Conservation (phyloP, 441 rosid genomes). For the Bruguiera hainesii region DNA sequence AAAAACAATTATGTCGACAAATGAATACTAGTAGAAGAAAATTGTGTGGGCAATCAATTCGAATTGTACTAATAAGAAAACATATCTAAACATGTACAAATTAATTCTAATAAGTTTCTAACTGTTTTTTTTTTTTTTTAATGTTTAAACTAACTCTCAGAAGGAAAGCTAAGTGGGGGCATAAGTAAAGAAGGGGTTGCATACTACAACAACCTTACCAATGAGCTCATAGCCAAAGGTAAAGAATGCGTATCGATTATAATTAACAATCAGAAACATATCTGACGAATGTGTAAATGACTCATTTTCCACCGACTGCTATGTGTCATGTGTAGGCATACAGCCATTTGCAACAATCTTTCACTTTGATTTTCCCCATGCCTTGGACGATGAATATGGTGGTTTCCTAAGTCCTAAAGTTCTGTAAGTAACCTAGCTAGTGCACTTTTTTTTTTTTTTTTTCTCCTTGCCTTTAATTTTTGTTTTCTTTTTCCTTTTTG, state of each 20-base stretch:
- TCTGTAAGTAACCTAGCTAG: conserved; percentile 32
- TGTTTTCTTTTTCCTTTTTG: background rate
- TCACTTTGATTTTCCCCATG: conserved; percentile 57
- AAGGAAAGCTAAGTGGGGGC: conserved; percentile 47
- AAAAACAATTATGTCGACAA: no score
- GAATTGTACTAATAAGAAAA: no score
- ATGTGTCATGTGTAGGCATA: conserved; percentile 26
- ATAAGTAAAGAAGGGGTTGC: conserved; percentile 45
- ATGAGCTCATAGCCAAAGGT: conserved; percentile 45
- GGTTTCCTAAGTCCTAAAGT: conserved; percentile 42
- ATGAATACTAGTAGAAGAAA: no score
- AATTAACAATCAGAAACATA: background rate
- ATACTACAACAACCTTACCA: conserved; percentile 57
- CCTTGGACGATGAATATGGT: conserved; percentile 50
- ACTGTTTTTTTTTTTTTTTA: no score
- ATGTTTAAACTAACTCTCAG: conserved; percentile 4
- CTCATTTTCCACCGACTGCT: background rate
- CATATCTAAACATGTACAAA: no score
- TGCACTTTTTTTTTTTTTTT: no score
- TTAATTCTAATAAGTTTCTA: no score
- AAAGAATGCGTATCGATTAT: background rate
- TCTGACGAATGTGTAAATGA: background rate
- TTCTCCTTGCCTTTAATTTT: no score
- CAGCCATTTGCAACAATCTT: conserved; percentile 48
- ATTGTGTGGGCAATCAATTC: no score